Evolutionary conservation across 2,329 filamentous ascomycete species (phyloP).

Genomic region (Immersiporthe knoxdaviesiana): DNA sequence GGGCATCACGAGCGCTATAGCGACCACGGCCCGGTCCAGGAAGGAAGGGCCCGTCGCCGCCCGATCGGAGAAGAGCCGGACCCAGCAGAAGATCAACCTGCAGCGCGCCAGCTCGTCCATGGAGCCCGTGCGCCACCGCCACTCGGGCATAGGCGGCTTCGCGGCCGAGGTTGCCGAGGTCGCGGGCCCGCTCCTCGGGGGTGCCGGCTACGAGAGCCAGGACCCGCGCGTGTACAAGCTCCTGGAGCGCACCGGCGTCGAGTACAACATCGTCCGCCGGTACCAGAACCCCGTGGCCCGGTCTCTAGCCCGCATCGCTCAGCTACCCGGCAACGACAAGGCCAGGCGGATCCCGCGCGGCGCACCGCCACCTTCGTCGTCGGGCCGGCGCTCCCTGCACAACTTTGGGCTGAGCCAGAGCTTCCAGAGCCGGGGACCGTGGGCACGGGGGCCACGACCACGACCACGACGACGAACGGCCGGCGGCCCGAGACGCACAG

Average conservation of each 20-base stretch:
- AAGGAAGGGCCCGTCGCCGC: conserved; percentile 47
- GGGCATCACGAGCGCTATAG: conserved; percentile 39
- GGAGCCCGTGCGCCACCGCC: conserved; percentile 62
- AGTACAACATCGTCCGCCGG: conserved; percentile 74
- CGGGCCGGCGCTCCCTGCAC: conserved; percentile 36
- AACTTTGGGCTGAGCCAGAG: conserved; percentile 46
- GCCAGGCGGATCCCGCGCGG: conserved; percentile 51
- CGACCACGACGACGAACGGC: conserved; percentile 5
- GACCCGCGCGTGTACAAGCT: conserved; percentile 68
- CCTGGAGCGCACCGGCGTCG: conserved; percentile 70
- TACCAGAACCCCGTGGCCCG: conserved; percentile 72
- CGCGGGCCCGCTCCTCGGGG: conserved; percentile 53
- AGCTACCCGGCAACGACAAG: conserved; percentile 56
- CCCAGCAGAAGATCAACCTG: conserved; percentile 76
- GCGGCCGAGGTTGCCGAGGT: conserved; percentile 44
- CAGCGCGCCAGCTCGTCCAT: conserved; percentile 74
- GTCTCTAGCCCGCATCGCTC: conserved; percentile 58
- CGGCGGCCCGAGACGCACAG: conserved; percentile 24
- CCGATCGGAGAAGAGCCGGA: conserved; percentile 63
- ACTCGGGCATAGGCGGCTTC: conserved; percentile 36
- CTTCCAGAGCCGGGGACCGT: conserved; percentile 31
- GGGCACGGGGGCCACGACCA: no score
- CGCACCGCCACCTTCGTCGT: neutral
- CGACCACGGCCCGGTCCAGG: conserved; percentile 30
- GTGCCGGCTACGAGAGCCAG: conserved; percentile 58